These are phyloP conservation scores for Myrmaecium sp. DNA, from an alignment of 2,329 filamentous ascomycete species.

Conservation along the genomic window DNA sequence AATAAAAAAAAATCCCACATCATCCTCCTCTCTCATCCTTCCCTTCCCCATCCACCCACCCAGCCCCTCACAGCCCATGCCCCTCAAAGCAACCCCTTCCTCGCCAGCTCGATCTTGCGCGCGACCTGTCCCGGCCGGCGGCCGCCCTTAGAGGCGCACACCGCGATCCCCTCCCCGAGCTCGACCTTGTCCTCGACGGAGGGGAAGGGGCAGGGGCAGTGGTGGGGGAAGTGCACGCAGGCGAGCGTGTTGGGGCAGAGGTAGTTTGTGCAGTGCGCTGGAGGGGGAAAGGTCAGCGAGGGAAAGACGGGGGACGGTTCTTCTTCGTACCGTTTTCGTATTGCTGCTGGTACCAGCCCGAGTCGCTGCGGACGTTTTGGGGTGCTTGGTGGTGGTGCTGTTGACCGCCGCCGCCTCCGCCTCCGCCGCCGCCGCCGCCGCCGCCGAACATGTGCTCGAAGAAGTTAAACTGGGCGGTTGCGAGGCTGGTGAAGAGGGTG, in stretches of 20 bases:
- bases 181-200: conserved; percentile 48
- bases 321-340: conserved; percentile 45
- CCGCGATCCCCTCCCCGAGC: conserved; percentile 53
- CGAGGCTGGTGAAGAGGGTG: conserved; percentile 41
- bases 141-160: conserved; percentile 61
- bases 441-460: conserved; percentile 94
- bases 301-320: neutral
- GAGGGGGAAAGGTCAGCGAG: neutral
- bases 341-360: conserved; percentile 56
- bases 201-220: conserved; percentile 80
- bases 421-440: no score
- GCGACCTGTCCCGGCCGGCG: conserved; percentile 55
- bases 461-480: conserved; percentile 78
- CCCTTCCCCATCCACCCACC: no score
- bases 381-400: conserved; percentile 41
- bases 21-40: no score
- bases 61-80: no score
- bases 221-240: conserved; percentile 91
- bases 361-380: conserved; percentile 74
- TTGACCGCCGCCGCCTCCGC: conserved; percentile 41
- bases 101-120: conserved; percentile 61
- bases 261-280: conserved; percentile 81
- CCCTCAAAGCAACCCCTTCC: conserved; percentile 54
- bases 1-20: no score
- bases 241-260: conserved; percentile 87